Conservation (phyloP, 106 monocot species). For the Acorus calamus region DNA sequence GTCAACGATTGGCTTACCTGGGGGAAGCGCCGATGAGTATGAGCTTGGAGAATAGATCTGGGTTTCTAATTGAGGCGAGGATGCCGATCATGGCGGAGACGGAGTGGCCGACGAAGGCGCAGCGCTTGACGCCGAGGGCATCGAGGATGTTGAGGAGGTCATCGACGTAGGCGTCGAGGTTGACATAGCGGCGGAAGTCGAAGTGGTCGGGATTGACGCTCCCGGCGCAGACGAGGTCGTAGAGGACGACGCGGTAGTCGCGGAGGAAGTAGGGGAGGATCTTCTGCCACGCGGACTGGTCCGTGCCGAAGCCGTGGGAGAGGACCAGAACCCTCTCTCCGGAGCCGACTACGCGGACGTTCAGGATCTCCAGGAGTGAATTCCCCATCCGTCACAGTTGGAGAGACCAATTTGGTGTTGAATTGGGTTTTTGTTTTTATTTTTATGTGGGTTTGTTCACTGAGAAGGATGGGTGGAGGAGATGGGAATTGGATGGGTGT, state of each 20-base stretch:
- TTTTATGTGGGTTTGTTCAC: too few relatives aligned
- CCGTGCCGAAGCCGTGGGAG: conserved; percentile 94
- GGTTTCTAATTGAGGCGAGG: conserved; percentile 70
- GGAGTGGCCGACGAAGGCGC: conserved; percentile 89
- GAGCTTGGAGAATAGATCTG: conserved; percentile 72
- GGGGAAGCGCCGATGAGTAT: conserved; percentile 86
- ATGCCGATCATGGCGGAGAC: conserved; percentile 96
- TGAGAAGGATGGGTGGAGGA: too few relatives aligned
- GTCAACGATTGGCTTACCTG: conserved; percentile 12
- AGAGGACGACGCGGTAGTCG: conserved; percentile 71
- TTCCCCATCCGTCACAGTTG: too few relatives aligned
- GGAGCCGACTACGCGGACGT: conserved; percentile 75
- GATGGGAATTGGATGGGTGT: too few relatives aligned
- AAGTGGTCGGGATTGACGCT: conserved; percentile 99
- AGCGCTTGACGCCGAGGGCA: conserved; percentile 50
- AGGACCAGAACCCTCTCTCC: conserved; percentile 63
- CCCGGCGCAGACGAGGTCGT: conserved; percentile 94
- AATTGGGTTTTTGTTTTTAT: too few relatives aligned
- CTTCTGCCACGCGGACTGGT: conserved; percentile 90
- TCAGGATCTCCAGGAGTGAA: conserved; percentile 63
- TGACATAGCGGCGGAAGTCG: conserved; percentile 86
- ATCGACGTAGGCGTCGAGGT: conserved; percentile 84
- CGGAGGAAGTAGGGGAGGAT: conserved; percentile 62
- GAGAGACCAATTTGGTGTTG: too few relatives aligned
- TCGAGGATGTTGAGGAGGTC: conserved; percentile 75